These are phyloP conservation scores for Diaporthe amygdali DNA, from an alignment of 2,329 filamentous ascomycete genomes.

Conservation along the genomic window DNA sequence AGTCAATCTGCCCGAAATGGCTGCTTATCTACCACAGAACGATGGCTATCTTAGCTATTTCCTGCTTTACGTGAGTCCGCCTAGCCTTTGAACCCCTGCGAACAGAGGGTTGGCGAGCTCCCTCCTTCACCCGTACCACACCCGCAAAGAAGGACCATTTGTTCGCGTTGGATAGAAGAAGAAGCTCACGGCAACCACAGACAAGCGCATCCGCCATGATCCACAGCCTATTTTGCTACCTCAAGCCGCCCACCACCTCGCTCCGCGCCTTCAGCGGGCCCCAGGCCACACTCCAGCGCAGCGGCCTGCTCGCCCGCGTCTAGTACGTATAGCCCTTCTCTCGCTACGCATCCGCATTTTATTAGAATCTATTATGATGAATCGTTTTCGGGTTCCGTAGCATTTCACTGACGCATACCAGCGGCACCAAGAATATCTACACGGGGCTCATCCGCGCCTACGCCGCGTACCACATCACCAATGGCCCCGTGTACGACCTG, in stretches of 20 bases:
- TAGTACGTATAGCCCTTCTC: no score
- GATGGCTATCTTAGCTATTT: constrained; percentile 36
- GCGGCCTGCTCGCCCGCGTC: constrained; percentile 37
- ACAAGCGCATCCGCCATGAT: constrained; percentile 30
- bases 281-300: constrained; percentile 29
- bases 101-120: no score
- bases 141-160: no score
- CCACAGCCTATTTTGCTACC: constrained; percentile 36
- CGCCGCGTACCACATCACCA: constrained; percentile 40
- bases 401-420: no score
- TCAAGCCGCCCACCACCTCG: constrained; percentile 25
- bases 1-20: background rate
- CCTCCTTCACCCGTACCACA: background rate
- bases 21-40: constrained; percentile 6
- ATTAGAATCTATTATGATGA: no score
- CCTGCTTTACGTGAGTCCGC: constrained; percentile 32
- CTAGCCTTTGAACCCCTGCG: no score
- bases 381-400: no score
- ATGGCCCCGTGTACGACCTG: constrained; percentile 38
- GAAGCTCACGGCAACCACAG: constrained; percentile 21
- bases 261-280: constrained; percentile 36
- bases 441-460: constrained; percentile 39
- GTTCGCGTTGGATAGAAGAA: background rate
- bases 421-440: constrained; percentile 42
- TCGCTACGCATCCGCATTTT: no score